A percentile compares a stretch with the other conserved stretches of the same genome.
Conservation (phyloP, 225 moss, liverwort and hornwort species). For the Straminergon stramineum region DNA sequence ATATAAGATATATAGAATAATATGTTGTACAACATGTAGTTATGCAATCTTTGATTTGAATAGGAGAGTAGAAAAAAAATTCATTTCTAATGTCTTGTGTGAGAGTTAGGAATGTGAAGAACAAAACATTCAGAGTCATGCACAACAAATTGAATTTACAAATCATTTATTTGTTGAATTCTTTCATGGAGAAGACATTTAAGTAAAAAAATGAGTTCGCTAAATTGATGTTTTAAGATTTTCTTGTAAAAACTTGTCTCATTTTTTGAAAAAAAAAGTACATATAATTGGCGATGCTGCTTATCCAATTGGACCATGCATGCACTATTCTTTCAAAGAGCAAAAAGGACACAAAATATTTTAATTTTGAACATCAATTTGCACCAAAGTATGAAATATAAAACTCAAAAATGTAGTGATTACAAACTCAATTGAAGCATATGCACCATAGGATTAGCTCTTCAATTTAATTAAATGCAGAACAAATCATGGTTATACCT, state of each 20-base stretch:
- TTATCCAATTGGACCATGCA: background rate
- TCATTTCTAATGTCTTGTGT: background rate
- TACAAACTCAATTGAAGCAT: background rate
- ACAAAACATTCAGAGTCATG: background rate
- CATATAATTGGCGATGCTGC: background rate
- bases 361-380: background rate
- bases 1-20: background rate
- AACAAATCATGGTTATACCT: background rate
- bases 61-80: background rate
- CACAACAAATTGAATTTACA: background rate
- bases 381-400: background rate
- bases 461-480: background rate
- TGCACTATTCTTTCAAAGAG: background rate
- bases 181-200: rapidly evolving
- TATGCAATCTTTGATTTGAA: background rate
- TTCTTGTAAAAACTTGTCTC: background rate
- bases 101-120: background rate
- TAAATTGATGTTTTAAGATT: background rate
- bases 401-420: background rate
- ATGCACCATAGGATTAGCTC: background rate
- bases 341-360: background rate
- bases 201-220: background rate
- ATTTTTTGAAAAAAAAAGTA: background rate
- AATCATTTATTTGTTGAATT: background rate
- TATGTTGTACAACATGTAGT: background rate